Conservation (phyloP, 345 rosid genomes). For the Raphanus sativus region DNA sequence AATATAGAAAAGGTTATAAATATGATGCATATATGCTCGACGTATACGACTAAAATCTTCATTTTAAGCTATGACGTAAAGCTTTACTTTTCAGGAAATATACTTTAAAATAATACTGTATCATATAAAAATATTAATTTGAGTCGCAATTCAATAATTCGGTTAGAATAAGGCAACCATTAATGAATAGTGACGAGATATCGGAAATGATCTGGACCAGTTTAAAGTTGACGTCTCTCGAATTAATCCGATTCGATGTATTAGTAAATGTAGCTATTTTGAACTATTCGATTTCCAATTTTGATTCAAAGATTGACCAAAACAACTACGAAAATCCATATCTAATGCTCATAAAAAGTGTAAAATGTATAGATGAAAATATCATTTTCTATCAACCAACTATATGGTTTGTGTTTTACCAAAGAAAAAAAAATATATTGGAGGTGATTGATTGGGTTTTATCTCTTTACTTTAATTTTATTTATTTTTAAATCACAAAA, state of each 20-base stretch:
- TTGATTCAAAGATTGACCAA: background rate
- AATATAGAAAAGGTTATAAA: background rate
- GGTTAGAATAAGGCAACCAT: background rate
- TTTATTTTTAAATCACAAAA: too few species aligned
- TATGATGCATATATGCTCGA: slow-evolving; percentile 1
- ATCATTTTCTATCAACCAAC: background rate
- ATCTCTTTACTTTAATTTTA: too few species aligned
- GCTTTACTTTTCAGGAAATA: background rate
- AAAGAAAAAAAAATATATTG: too few species aligned
- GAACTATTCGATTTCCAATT: background rate
- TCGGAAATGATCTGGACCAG: background rate
- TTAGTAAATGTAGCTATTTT: slow-evolving; percentile 5
- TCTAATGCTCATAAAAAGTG: background rate
- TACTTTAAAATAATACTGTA: background rate
- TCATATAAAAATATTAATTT: background rate
- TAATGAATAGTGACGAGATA: background rate
- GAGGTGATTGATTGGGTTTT: too few species aligned
- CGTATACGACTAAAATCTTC: slow-evolving; percentile 20
- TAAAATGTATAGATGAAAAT: background rate
- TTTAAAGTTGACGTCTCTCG: slow-evolving; percentile 5
- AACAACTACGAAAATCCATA: slow-evolving; percentile 5
- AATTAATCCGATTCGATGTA: background rate
- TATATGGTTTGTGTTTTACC: too few species aligned
- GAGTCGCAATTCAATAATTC: background rate
- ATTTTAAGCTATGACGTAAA: slow-evolving; percentile 21